A percentile compares a stretch with the other conserved stretches of the same genome.
Evolutionary conservation across 345 rosid species (phyloP).

Genomic region (Microthlaspi erraticum): DNA sequence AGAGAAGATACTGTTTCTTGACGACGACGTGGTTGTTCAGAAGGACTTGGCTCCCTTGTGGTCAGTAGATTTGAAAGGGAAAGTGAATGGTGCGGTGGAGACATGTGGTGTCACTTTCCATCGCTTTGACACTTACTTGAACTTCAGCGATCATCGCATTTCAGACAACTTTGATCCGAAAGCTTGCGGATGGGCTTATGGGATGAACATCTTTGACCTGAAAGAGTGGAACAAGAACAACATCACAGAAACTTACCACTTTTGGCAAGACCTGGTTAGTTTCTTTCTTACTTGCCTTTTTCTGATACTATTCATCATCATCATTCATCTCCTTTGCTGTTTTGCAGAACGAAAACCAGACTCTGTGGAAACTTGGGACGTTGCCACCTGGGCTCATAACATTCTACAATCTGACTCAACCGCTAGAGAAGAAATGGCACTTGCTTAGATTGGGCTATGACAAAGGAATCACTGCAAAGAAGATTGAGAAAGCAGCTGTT

Average conservation of each 20-base stretch:
- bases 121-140: conserved; percentile 58
- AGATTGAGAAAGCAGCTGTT: conserved; percentile 59
- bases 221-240: conserved; percentile 60
- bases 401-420: conserved; percentile 57
- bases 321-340: too few species aligned
- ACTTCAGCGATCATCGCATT: conserved; percentile 59
- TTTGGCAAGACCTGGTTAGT: conserved; percentile 52
- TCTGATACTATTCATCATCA: too few species aligned
- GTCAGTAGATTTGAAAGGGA: conserved; percentile 57
- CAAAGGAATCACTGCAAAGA: conserved; percentile 45
- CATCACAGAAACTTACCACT: conserved; percentile 52
- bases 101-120: conserved; percentile 64
- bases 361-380: conserved; percentile 62
- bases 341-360: conserved; percentile 55
- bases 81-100: conserved; percentile 79
- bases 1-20: conserved; percentile 64
- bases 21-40: conserved; percentile 75
- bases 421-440: conserved; percentile 65
- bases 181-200: conserved; percentile 75
- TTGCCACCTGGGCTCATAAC: conserved; percentile 69
- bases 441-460: conserved; percentile 69
- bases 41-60: conserved; percentile 60
- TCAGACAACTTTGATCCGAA: conserved; percentile 51
- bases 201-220: conserved; percentile 71
- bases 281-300: conserved; percentile 1